Percentiles rank a stretch among this genome's conserved stretches.
Conservation (phyloP, 2,329 filamentous ascomycete genomes). For the Colletotrichum sp. region DNA sequence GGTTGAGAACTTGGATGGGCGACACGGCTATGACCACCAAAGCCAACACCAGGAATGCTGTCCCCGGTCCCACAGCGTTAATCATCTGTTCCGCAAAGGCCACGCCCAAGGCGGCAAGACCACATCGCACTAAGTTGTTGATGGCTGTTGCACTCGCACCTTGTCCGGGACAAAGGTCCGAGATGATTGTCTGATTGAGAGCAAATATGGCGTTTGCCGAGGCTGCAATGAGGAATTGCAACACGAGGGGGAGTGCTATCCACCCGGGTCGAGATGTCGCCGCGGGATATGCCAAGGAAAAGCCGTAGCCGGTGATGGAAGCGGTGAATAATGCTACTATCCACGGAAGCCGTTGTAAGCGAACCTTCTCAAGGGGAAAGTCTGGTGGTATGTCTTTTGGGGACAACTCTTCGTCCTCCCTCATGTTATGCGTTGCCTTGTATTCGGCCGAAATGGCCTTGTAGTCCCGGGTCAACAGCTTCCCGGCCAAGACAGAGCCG, state of each 20-base stretch:
- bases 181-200: slow-evolving; percentile 37
- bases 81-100: slow-evolving; percentile 14
- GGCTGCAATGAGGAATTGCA: slow-evolving; percentile 39
- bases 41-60: neutral
- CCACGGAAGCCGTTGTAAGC: slow-evolving; percentile 43
- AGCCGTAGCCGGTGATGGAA: slow-evolving; percentile 42
- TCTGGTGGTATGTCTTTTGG: slow-evolving; percentile 30
- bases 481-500: slow-evolving; percentile 44
- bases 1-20: slow-evolving; percentile 14
- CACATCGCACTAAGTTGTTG: slow-evolving; percentile 33
- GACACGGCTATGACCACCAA: slow-evolving; percentile 11
- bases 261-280: slow-evolving; percentile 22
- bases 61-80: slow-evolving; percentile 3
- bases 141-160: slow-evolving; percentile 36
- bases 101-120: slow-evolving; percentile 10
- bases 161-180: slow-evolving; percentile 34
- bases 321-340: slow-evolving; percentile 31
- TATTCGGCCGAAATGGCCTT: slow-evolving; percentile 25
- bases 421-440: slow-evolving; percentile 18
- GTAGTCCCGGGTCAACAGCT: slow-evolving; percentile 43
- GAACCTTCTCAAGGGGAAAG: slow-evolving; percentile 47
- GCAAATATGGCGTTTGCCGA: slow-evolving; percentile 41
- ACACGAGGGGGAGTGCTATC: slow-evolving; percentile 29
- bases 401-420: slow-evolving; percentile 30
- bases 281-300: slow-evolving; percentile 28